Conservation (phyloP, 2,329 filamentous ascomycete species). For the Lojkania enalia region DNA sequence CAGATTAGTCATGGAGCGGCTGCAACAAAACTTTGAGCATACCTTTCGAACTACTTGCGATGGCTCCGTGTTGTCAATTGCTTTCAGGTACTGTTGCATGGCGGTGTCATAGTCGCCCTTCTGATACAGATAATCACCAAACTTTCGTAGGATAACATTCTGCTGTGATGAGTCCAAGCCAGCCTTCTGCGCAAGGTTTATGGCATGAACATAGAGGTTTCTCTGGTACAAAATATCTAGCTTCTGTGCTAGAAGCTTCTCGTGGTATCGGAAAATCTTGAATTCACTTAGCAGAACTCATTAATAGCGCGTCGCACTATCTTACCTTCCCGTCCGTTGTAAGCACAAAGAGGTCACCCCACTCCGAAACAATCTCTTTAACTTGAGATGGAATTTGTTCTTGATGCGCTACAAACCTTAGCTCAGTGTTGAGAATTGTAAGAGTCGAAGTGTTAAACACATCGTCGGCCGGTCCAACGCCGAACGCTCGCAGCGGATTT, state of each 20-base stretch:
- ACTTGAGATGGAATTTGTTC: slow-evolving; percentile 82
- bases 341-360: slow-evolving; percentile 90
- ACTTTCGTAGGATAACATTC: slow-evolving; percentile 89
- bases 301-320: neutral
- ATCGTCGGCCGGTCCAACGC: slow-evolving; percentile 71
- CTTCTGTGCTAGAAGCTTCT: slow-evolving; percentile 87
- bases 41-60: slow-evolving; percentile 95
- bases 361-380: slow-evolving; percentile 78
- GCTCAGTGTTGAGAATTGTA: slow-evolving; percentile 85
- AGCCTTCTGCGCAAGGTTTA: slow-evolving; percentile 88
- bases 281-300: slow-evolving; percentile 14
- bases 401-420: slow-evolving; percentile 87
- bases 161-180: slow-evolving; percentile 80
- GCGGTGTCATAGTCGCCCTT: slow-evolving; percentile 95
- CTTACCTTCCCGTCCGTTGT: slow-evolving; percentile 87
- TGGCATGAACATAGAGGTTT: slow-evolving; percentile 88
- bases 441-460: slow-evolving; percentile 87
- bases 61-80: slow-evolving; percentile 93
- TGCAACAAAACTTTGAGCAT: slow-evolving; percentile 4
- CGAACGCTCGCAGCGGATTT: slow-evolving; percentile 72
- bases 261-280: slow-evolving; percentile 82
- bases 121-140: slow-evolving; percentile 91
- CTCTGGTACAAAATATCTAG: slow-evolving; percentile 92
- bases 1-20: slow-evolving; percentile 13
- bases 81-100: slow-evolving; percentile 98